phyloP scores from a whole-genome alignment of 371 early-diverging fungal genomes.

The Mucor ambiguus region DNA sequence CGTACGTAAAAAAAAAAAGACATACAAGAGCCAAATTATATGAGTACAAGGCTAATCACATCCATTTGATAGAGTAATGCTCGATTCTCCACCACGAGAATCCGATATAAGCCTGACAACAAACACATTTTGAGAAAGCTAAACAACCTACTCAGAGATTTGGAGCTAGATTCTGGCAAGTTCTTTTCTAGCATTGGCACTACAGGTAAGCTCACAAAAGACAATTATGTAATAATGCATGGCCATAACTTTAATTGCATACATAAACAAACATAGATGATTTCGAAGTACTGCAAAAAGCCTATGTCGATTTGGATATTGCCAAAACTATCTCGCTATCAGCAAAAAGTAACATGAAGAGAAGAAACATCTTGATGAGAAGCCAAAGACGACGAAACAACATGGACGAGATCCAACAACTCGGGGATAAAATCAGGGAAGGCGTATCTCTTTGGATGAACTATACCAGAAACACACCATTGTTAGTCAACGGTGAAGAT shows the following conservation, averaged over 20 bases:
- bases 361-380: constrained; percentile 34
- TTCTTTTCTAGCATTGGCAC: constrained; percentile 46
- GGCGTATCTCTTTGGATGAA: constrained; percentile 32
- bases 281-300: constrained; percentile 46
- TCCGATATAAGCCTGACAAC: constrained; percentile 51
- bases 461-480: constrained; percentile 28
- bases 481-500: constrained; percentile 33
- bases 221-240: background rate
- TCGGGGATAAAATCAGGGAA: constrained; percentile 37
- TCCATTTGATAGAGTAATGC: constrained; percentile 21
- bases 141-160: constrained; percentile 42
- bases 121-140: constrained; percentile 49
- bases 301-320: constrained; percentile 51
- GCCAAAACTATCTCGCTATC: constrained; percentile 53
- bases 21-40: background rate
- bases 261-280: constrained; percentile 32
- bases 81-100: constrained; percentile 28
- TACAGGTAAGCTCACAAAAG: constrained; percentile 28
- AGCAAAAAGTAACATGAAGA: constrained; percentile 47
- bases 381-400: constrained; percentile 33
- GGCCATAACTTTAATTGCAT: background rate
- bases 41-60: background rate
- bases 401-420: constrained; percentile 29
- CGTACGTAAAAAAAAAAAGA: constrained; percentile 10
- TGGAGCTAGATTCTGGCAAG: constrained; percentile 48